Percentiles rank a stretch among this genome's conserved stretches.
phyloP scores from a whole-genome alignment of 208 protist genomes.

The Trypanosomatidae sp. region DNA sequence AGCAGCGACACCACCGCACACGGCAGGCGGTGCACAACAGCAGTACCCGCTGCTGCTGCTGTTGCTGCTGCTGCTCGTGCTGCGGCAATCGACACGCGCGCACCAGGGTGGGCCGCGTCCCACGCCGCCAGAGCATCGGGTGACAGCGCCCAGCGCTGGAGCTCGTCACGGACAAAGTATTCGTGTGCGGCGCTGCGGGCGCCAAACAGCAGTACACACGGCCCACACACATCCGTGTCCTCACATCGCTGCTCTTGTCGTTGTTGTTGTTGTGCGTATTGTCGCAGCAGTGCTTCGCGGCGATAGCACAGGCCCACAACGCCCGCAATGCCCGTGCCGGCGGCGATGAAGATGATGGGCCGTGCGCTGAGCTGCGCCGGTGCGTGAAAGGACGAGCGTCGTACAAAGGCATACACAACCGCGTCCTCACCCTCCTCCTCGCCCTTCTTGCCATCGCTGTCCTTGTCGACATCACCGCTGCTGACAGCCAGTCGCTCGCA shows the following conservation, averaged over 20 bases:
- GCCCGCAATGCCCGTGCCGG: conserved; percentile 85
- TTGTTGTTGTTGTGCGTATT: conserved; percentile 6
- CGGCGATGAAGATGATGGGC: conserved; percentile 87
- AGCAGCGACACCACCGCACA: conserved; percentile 33
- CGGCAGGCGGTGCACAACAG: conserved; percentile 4
- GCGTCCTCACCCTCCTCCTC: conserved; percentile 5
- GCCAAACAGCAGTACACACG: conserved; percentile 61
- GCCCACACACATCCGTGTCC: conserved; percentile 8
- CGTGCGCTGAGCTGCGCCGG: conserved; percentile 24
- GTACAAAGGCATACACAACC: conserved; percentile 73
- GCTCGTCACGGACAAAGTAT: conserved; percentile 48
- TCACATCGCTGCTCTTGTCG: background rate
- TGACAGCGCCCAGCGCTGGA: conserved; percentile 22
- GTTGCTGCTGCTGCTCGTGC: conserved; percentile 3
- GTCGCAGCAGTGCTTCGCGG: conserved; percentile 39
- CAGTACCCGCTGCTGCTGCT: background rate
- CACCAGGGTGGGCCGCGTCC: too few relatives aligned
- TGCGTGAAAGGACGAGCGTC: conserved; percentile 76
- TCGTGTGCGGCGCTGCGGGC: conserved; percentile 22
- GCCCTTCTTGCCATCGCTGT: background rate
- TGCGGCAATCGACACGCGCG: too few relatives aligned
- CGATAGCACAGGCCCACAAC: conserved; percentile 71
- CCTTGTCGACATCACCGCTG: background rate
- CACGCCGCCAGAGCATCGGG: too few relatives aligned
- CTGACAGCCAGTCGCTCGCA: conserved; percentile 9